phyloP scores from a whole-genome alignment of 495 filamentous ascomycete genomes.

The Terfezia boudieri region DNA sequence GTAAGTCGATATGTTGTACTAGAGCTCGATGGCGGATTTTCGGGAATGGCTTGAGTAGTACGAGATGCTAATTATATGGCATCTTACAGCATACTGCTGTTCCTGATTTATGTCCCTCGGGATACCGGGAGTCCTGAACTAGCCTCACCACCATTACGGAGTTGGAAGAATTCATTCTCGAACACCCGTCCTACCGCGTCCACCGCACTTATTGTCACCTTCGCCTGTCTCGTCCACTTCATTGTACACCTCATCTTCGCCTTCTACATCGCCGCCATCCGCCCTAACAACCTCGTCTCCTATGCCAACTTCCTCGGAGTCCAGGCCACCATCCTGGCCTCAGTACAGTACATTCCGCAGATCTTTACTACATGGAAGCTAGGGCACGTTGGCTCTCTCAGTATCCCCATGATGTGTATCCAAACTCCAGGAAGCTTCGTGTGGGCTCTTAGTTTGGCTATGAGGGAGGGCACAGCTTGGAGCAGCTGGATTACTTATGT shows the following conservation, averaged over 20 bases:
- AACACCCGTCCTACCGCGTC: conserved; percentile 39
- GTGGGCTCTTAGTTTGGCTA: conserved; percentile 67
- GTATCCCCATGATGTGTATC: conserved; percentile 96
- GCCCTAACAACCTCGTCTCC: conserved; percentile 33
- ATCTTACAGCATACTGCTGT: conserved; percentile 46
- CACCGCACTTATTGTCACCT: conserved; percentile 50
- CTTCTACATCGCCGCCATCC: conserved; percentile 31
- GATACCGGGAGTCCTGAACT: conserved; percentile 27
- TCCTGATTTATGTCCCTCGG: conserved; percentile 63
- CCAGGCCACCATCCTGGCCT: conserved; percentile 52
- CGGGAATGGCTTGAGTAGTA: too few species aligned
- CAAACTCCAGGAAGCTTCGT: conserved; percentile 82
- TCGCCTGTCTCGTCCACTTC: conserved; percentile 46
- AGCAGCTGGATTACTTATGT: conserved; percentile 84
- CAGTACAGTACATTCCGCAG: conserved; percentile 83
- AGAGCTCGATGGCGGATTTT: neutral
- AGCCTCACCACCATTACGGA: conserved; percentile 9
- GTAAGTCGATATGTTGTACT: conserved; percentile 28
- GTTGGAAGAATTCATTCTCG: conserved; percentile 15
- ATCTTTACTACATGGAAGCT: conserved; percentile 73
- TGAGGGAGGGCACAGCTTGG: conserved; percentile 70
- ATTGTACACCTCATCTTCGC: conserved; percentile 35
- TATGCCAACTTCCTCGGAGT: conserved; percentile 78
- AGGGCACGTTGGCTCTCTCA: conserved; percentile 66
- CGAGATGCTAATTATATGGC: neutral